Conservation (phyloP, 2,329 filamentous ascomycete species). For the Diaporthe sp. region DNA sequence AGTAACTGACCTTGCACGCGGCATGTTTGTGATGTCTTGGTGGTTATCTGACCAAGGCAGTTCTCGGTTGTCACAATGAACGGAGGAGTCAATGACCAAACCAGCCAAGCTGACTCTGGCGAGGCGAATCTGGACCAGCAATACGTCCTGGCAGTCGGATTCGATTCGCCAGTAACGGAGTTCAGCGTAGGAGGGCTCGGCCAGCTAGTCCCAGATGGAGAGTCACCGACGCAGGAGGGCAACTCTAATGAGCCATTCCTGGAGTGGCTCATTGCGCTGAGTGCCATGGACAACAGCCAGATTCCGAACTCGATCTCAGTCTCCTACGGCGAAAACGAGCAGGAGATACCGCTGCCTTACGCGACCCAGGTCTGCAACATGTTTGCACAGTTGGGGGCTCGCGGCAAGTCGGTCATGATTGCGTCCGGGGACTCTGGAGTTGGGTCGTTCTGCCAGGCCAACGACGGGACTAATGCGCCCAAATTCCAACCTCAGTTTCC, state of each 20-base stretch:
- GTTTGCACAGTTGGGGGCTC: slow-evolving; percentile 73
- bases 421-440: slow-evolving; percentile 72
- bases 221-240: slow-evolving; percentile 46
- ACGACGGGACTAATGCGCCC: slow-evolving; percentile 66
- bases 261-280: slow-evolving; percentile 71
- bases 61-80: slow-evolving; percentile 58
- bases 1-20: not conserved
- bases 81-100: slow-evolving; percentile 57
- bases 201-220: slow-evolving; percentile 51
- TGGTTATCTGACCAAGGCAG: not conserved
- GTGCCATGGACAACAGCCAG: slow-evolving; percentile 62
- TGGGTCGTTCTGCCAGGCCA: slow-evolving; percentile 69
- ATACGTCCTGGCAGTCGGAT: slow-evolving; percentile 43
- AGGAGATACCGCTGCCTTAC: slow-evolving; percentile 68
- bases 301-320: slow-evolving; percentile 74
- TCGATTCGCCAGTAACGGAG: slow-evolving; percentile 47
- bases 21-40: too few species aligned
- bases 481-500: slow-evolving; percentile 75
- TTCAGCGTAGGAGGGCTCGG: slow-evolving; percentile 52
- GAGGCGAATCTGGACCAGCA: slow-evolving; percentile 50
- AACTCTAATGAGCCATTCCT: slow-evolving; percentile 78
- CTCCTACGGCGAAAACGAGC: slow-evolving; percentile 79
- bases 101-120: slow-evolving; percentile 45
- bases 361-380: slow-evolving; percentile 70
- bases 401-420: slow-evolving; percentile 74